phyloP scores from a whole-genome alignment of 257 asterid species.

The Nicotiana knightiana region DNA sequence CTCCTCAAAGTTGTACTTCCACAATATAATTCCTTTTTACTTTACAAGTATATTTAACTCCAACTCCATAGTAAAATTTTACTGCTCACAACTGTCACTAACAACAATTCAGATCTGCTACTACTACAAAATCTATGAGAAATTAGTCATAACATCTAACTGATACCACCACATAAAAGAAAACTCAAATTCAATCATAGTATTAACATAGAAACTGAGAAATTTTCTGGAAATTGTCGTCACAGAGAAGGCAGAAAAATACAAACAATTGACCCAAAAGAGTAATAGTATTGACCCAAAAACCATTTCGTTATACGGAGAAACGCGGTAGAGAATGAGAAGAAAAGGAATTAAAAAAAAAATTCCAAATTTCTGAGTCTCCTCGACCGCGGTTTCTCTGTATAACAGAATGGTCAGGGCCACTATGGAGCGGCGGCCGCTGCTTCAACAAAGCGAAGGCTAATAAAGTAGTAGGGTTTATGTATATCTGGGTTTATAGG shows the following conservation, averaged over 20 bases:
- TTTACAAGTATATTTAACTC: neutral
- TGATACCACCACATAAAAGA: neutral
- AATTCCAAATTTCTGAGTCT: neutral
- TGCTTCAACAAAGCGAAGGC: too few species aligned
- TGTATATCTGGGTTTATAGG: neutral
- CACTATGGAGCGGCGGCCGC: neutral
- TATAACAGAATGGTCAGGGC: conserved; percentile 7
- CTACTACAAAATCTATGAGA: neutral
- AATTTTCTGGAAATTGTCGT: neutral
- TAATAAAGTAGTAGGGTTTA: neutral
- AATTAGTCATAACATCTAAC: neutral
- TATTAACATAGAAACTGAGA: neutral
- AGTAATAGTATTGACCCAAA: neutral
- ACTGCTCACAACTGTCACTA: neutral
- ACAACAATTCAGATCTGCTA: neutral
- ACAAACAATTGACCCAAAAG: too few species aligned
- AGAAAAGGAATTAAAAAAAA: neutral
- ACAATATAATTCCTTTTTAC: neutral
- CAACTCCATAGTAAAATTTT: neutral
- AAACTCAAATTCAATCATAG: neutral
- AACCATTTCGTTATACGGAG: conserved; percentile 6
- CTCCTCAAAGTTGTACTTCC: too few species aligned
- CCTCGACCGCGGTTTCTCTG: conserved; percentile 15
- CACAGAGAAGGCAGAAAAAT: neutral
- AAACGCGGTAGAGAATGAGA: conserved; percentile 6